phyloP scores from a whole-genome alignment of 2,329 filamentous ascomycete genomes.

The Truncatella angustata region DNA sequence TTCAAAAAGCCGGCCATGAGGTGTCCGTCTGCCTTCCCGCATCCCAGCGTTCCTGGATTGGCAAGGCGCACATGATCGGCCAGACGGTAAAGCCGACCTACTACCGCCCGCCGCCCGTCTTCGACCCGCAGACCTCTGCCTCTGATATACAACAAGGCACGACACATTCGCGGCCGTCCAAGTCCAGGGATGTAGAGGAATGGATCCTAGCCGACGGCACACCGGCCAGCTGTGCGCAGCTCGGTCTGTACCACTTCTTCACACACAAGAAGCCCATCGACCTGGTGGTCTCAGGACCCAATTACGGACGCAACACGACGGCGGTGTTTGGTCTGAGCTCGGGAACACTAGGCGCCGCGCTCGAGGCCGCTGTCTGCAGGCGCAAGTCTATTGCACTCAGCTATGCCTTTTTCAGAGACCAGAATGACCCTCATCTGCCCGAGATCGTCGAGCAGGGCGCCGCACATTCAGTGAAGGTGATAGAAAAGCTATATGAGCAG shows the following conservation, averaged over 20 bases:
- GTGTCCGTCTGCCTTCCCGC: conserved; percentile 91
- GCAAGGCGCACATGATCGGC: conserved; percentile 95
- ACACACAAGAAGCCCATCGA: conserved; percentile 69
- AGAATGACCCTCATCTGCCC: conserved; percentile 64
- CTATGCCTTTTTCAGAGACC: conserved; percentile 84
- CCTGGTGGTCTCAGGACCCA: conserved; percentile 75
- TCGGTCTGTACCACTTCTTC: conserved; percentile 79
- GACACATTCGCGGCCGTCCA: conserved; percentile 57
- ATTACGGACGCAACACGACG: conserved; percentile 81
- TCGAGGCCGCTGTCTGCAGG: conserved; percentile 73
- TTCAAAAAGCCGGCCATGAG: conserved; percentile 74
- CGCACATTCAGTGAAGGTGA: conserved; percentile 69
- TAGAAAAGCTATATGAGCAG: conserved; percentile 74
- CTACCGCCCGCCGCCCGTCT: conserved; percentile 59
- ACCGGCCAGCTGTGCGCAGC: conserved; percentile 77
- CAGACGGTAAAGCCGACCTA: conserved; percentile 82
- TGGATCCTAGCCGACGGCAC: conserved; percentile 82
- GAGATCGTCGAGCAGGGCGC: conserved; percentile 76
- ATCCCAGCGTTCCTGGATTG: conserved; percentile 94
- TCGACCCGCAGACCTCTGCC: conserved; percentile 34
- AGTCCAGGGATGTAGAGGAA: conserved; percentile 60
- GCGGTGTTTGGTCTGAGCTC: conserved; percentile 76
- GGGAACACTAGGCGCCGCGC: conserved; percentile 73
- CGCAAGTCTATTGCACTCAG: conserved; percentile 75
- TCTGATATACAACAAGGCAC: conserved; percentile 57